phyloP scores from a whole-genome alignment of 2,329 filamentous ascomycete genomes.

The Penicillium digitatum region DNA sequence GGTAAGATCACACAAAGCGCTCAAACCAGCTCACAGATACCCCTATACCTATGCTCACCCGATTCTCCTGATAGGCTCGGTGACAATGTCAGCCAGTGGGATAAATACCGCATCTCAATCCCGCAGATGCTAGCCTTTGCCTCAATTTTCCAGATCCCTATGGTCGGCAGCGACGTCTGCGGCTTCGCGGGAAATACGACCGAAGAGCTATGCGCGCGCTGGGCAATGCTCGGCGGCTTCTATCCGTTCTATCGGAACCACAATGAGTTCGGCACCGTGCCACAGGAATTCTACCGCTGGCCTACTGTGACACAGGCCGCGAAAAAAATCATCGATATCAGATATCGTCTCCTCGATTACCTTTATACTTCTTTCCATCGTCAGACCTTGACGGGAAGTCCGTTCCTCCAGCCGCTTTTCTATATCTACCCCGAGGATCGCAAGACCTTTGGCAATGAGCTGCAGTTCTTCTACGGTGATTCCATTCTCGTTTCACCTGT shows the following conservation, averaged over 20 bases:
- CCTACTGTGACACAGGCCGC: conserved; percentile 59
- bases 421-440: conserved; percentile 62
- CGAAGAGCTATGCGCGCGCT: conserved; percentile 68
- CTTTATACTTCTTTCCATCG: conserved; percentile 67
- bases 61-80: conserved; percentile 46
- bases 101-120: conserved; percentile 57
- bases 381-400: conserved; percentile 59
- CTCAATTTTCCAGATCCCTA: conserved; percentile 63
- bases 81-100: conserved; percentile 58
- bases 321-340: conserved; percentile 63
- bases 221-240: conserved; percentile 70
- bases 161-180: conserved; percentile 70
- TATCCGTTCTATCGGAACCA: conserved; percentile 74
- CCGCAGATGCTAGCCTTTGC: conserved; percentile 58
- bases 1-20: conserved; percentile 28
- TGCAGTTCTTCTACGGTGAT: conserved; percentile 60
- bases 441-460: conserved; percentile 50
- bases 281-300: conserved; percentile 73
- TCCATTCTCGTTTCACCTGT: conserved; percentile 56
- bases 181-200: conserved; percentile 67
- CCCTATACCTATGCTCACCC: conserved; percentile 1
- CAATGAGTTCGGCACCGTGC: conserved; percentile 51
- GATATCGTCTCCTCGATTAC: conserved; percentile 77
- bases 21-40: conserved; percentile 35
- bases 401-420: conserved; percentile 66